A percentile compares a stretch with the other conserved stretches of the same genome.
These are phyloP conservation scores for Neckera pumila DNA, from an alignment of 225 moss, liverwort and hornwort species.

Conservation along the genomic window DNA sequence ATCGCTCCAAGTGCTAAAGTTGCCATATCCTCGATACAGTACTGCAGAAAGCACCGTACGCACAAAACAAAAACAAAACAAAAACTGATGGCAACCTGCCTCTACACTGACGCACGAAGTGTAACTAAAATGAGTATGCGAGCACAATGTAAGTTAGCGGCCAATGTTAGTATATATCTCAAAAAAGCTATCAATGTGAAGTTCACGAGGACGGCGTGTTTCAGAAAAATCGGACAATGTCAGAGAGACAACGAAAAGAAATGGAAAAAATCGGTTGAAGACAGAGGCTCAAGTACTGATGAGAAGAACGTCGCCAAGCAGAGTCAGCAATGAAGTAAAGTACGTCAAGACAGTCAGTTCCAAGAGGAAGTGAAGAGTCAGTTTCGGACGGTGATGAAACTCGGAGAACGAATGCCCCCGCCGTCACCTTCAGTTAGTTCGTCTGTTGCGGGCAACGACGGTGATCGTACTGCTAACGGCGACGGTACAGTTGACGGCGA, in stretches of 20 bases:
- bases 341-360: not conserved
- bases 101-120: not conserved
- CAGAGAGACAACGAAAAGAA: not conserved
- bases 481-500: not conserved
- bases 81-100: not conserved
- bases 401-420: not conserved
- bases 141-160: not conserved
- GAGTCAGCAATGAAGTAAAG: not conserved
- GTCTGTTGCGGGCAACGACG: not conserved
- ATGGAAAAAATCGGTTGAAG: not conserved
- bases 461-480: not conserved
- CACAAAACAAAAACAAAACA: not conserved
- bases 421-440: not conserved
- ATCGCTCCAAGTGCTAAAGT: not conserved
- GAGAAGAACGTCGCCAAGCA: not conserved
- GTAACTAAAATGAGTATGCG: not conserved
- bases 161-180: no score
- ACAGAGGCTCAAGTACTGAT: not conserved
- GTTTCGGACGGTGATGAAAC: not conserved
- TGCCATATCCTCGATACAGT: not conserved
- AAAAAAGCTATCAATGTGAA: not conserved
- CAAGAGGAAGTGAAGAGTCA: not conserved
- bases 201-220: not conserved
- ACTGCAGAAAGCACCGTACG: not conserved
- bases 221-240: not conserved